These are phyloP conservation scores for Penicillium lividum DNA, from an alignment of 495 filamentous ascomycete species.

Conservation along the genomic window DNA sequence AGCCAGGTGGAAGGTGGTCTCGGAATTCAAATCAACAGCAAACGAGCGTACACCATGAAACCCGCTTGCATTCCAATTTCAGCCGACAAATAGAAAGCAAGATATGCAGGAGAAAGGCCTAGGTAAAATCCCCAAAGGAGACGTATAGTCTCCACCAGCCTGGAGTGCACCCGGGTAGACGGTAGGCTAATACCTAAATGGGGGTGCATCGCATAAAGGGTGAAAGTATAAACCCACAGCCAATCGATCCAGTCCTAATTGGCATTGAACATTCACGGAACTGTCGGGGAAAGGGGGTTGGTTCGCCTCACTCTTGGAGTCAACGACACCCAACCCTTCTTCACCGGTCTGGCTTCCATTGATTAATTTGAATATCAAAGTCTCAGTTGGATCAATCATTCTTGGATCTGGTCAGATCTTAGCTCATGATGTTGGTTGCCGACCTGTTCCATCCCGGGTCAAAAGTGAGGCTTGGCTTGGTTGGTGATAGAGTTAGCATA, in stretches of 20 bases:
- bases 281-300: conserved; percentile 19
- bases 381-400: background rate
- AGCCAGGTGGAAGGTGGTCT: conserved; percentile 18
- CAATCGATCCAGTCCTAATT: conserved; percentile 12
- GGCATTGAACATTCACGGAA: conserved; percentile 24
- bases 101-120: background rate
- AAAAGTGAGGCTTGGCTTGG: conserved; percentile 31
- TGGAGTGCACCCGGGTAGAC: background rate
- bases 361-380: background rate
- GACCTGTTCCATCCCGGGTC: conserved; percentile 8
- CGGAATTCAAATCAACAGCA: conserved; percentile 1
- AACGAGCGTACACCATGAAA: conserved; percentile 8
- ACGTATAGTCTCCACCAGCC: background rate
- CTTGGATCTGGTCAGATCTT: conserved; percentile 11
- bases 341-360: background rate
- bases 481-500: background rate
- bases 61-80: conserved; percentile 1
- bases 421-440: background rate
- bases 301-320: conserved; percentile 46
- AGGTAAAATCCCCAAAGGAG: background rate
- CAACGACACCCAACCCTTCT: conserved; percentile 42
- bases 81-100: conserved; percentile 11
- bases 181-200: background rate
- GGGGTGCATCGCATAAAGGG: conserved; percentile 1
- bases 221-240: background rate